These are phyloP conservation scores for Vigna mungo DNA, from an alignment of 306 rosid species.

Conservation along the genomic window DNA sequence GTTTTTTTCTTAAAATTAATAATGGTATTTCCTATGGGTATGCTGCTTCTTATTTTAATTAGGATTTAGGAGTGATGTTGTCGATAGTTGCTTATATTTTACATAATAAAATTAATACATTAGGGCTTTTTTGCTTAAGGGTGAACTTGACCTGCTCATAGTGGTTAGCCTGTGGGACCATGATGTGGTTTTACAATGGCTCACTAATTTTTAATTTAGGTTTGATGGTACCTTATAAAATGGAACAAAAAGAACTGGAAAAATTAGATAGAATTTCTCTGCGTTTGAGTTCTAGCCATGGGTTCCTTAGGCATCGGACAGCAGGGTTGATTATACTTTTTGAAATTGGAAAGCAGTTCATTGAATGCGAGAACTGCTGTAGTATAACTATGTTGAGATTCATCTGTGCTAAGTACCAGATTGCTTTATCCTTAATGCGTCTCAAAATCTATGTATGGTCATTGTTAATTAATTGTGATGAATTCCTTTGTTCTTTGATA, in stretches of 20 bases:
- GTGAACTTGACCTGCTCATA: background rate
- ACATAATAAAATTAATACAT: background rate
- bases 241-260: background rate
- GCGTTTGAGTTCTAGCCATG: background rate
- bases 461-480: background rate
- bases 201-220: background rate
- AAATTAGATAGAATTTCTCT: background rate
- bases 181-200: background rate
- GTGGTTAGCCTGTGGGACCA: background rate
- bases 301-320: constrained; percentile 1
- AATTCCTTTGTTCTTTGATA: constrained; percentile 33
- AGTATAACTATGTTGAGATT: background rate
- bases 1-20: background rate
- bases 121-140: background rate
- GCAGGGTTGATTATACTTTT: background rate
- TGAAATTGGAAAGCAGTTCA: background rate
- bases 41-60: background rate
- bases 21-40: background rate
- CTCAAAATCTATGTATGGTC: background rate
- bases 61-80: background rate
- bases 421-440: background rate
- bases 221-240: background rate
- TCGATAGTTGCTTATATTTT: background rate
- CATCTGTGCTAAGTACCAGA: background rate
- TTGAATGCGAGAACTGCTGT: background rate